phyloP scores from a whole-genome alignment of 805 yeast genomes.

The Saturnispora saitoi region DNA sequence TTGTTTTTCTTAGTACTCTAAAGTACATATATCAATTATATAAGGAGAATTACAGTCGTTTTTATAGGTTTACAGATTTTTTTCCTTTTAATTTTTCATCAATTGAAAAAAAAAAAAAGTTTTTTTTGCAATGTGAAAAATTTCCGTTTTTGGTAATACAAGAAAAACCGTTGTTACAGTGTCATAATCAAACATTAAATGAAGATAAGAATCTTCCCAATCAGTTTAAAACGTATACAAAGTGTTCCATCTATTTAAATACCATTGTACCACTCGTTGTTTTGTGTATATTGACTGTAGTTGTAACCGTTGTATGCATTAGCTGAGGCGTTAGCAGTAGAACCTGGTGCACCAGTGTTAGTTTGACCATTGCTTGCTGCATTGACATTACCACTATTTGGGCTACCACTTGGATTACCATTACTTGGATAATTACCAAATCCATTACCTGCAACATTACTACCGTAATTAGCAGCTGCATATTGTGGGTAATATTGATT shows the following conservation, averaged over 20 bases:
- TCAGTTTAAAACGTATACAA: slow-evolving; percentile 1
- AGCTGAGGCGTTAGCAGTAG: neutral
- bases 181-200: neutral
- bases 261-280: slow-evolving; percentile 5
- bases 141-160: neutral
- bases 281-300: slow-evolving; percentile 4
- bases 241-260: neutral
- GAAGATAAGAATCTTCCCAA: neutral
- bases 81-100: neutral
- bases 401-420: neutral
- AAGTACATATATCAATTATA: neutral
- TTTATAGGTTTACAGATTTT: neutral
- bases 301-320: neutral
- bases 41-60: neutral
- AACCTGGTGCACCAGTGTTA: neutral
- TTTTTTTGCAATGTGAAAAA: neutral
- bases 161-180: neutral
- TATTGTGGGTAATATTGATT: slow-evolving; percentile 5
- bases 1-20: neutral
- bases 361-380: neutral
- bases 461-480: slow-evolving; percentile 3
- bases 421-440: slow-evolving; percentile 3
- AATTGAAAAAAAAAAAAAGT: neutral
- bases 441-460: slow-evolving; percentile 1
- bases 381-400: neutral